Evolutionary conservation across 2,329 filamentous ascomycete species (phyloP).

Genomic region (Colletotrichum noveboracense): DNA sequence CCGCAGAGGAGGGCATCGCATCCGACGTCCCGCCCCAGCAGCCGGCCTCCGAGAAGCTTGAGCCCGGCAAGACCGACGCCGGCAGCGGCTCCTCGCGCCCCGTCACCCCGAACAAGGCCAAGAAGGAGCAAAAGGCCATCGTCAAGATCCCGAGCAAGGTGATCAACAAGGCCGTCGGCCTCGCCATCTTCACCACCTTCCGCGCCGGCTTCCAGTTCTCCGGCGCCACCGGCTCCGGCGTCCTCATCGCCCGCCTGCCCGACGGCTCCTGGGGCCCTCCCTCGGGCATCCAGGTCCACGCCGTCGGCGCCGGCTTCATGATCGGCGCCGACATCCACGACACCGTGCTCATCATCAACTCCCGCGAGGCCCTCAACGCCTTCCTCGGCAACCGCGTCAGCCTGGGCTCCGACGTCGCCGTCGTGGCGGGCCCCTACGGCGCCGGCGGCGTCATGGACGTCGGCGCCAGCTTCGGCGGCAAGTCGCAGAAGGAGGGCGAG

Average conservation of each 20-base stretch:
- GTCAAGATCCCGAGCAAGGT: conserved; percentile 63
- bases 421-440: conserved; percentile 72
- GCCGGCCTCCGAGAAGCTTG: conserved; percentile 23
- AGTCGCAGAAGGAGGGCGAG: conserved; percentile 17
- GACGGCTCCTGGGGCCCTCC: conserved; percentile 81
- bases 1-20: conserved; percentile 57
- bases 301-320: conserved; percentile 79
- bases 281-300: conserved; percentile 82
- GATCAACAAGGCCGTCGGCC: conserved; percentile 68
- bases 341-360: conserved; percentile 87
- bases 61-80: conserved; percentile 18
- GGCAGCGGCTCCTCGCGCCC: neutral
- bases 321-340: conserved; percentile 88
- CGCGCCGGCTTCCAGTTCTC: conserved; percentile 70
- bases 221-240: conserved; percentile 70
- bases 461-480: conserved; percentile 28
- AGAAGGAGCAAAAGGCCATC: conserved; percentile 49
- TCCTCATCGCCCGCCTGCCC: conserved; percentile 65
- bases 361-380: conserved; percentile 73
- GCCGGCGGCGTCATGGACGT: conserved; percentile 77
- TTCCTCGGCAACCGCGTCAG: conserved; percentile 80
- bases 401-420: conserved; percentile 79
- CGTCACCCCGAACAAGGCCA: conserved; percentile 26
- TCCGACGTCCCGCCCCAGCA: conserved; percentile 36
- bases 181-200: conserved; percentile 76